Evolutionary conservation across 2,329 filamentous ascomycete species (phyloP).

Genomic region (Penicillium oxalicum): DNA sequence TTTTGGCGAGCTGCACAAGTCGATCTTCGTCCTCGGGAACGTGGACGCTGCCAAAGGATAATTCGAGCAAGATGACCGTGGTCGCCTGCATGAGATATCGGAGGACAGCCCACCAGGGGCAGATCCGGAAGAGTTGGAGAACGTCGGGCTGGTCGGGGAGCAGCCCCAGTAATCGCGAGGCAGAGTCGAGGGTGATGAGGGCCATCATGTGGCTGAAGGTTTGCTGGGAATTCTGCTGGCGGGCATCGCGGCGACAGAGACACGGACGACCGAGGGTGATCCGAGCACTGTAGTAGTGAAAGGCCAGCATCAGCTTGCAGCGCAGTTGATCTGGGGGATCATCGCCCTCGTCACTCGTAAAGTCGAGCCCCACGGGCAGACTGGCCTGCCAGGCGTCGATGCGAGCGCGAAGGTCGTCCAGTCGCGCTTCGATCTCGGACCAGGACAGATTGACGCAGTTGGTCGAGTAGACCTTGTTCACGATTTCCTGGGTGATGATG

Average conservation of each 20-base stretch:
- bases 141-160: conserved; percentile 40
- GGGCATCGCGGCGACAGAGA: conserved; percentile 40
- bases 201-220: conserved; percentile 39
- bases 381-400: conserved; percentile 37
- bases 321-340: conserved; percentile 32
- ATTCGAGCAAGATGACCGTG: conserved; percentile 42
- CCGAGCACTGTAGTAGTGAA: conserved; percentile 41
- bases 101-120: conserved; percentile 44
- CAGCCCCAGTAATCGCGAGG: conserved; percentile 34
- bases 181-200: conserved; percentile 34
- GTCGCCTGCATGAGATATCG: conserved; percentile 43
- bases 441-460: conserved; percentile 34
- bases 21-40: conserved; percentile 36
- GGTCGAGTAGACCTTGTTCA: conserved; percentile 39
- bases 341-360: conserved; percentile 28
- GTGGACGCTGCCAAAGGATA: conserved; percentile 41
- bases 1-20: conserved; percentile 36
- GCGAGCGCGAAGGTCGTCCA: conserved; percentile 32
- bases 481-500: conserved; percentile 37
- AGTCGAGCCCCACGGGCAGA: conserved; percentile 36
- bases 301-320: conserved; percentile 37
- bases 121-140: conserved; percentile 35
- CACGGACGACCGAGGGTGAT: conserved; percentile 43
- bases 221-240: conserved; percentile 20
- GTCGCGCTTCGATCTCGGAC: conserved; percentile 37